Conservation (phyloP, 306 rosid genomes). For the Dryas alaskensis region DNA sequence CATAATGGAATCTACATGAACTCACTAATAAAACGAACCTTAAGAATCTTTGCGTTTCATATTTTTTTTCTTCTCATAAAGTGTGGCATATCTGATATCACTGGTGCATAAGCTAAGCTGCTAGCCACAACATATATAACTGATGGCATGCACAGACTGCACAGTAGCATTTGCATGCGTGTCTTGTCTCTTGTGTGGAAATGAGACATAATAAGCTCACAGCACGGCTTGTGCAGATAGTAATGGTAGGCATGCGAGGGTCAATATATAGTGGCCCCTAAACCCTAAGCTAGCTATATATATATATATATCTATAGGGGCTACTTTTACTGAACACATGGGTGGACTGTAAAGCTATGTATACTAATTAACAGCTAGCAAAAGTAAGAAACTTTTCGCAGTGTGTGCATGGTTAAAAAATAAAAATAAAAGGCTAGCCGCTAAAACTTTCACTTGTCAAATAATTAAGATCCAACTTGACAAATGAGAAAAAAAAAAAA, state of each 20-base stretch:
- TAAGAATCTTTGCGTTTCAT: background rate
- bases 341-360: conserved; percentile 21
- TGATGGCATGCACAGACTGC: too few species aligned
- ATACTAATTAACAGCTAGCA: background rate
- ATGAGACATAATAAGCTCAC: background rate
- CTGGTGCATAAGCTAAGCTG: too few species aligned
- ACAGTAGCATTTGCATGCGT: too few species aligned
- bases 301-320: background rate
- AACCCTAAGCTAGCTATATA: too few species aligned
- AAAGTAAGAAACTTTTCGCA: background rate
- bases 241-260: background rate
- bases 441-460: background rate
- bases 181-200: conserved; percentile 6
- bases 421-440: background rate
- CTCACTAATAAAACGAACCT: background rate
- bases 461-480: background rate
- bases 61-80: too few species aligned
- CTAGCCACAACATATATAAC: too few species aligned
- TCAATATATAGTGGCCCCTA: background rate
- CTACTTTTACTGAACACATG: conserved; percentile 19
- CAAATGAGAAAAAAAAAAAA: background rate
- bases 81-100: too few species aligned
- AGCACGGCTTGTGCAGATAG: background rate
- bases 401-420: background rate
- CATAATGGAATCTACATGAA: background rate